A percentile compares a stretch with the other conserved stretches of the same genome.
Evolutionary conservation across 192 early-diverging fungal species (phyloP).

Genomic region (Backusella australiensis): DNA sequence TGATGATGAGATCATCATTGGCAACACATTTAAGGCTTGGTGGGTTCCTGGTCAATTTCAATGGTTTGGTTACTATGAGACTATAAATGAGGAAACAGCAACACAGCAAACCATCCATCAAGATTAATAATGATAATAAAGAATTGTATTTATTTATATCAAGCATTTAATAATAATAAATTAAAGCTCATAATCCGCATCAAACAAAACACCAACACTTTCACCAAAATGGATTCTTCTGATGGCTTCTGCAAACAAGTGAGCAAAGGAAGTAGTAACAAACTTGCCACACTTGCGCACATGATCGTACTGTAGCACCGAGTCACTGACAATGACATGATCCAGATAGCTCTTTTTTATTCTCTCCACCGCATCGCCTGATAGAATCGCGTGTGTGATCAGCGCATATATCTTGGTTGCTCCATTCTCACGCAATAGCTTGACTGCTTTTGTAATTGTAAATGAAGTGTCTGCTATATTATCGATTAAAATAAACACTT

Average conservation of each 20-base stretch:
- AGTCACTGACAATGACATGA: conserved; percentile 89
- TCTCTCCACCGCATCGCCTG: conserved; percentile 76
- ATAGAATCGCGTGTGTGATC: conserved; percentile 91
- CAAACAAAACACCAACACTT: conserved; percentile 82
- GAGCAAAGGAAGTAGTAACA: conserved; percentile 78
- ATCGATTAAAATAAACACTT: conserved; percentile 87
- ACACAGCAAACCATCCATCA: not conserved
- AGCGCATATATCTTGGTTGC: conserved; percentile 90
- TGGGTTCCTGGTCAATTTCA: conserved; percentile 22
- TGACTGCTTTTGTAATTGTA: conserved; percentile 86
- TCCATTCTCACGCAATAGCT: conserved; percentile 83
- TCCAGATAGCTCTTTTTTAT: conserved; percentile 81
- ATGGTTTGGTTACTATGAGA: conserved; percentile 10
- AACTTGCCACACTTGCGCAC: conserved; percentile 75
- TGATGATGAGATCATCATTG: conserved; percentile 20
- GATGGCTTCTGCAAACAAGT: conserved; percentile 91
- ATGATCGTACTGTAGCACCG: conserved; percentile 89
- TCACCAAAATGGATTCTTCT: conserved; percentile 95
- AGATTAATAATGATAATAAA: too few species aligned
- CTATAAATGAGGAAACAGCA: not conserved
- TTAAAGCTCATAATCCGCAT: conserved; percentile 16
- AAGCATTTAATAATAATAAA: not conserved
- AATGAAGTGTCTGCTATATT: conserved; percentile 94
- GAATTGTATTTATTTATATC: not conserved
- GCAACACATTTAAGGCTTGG: conserved; percentile 46